Percentiles rank a stretch among this genome's conserved stretches.
Evolutionary conservation across 768 basidiomycete species (phyloP).

Genomic region (Collybiopsis confluens): DNA sequence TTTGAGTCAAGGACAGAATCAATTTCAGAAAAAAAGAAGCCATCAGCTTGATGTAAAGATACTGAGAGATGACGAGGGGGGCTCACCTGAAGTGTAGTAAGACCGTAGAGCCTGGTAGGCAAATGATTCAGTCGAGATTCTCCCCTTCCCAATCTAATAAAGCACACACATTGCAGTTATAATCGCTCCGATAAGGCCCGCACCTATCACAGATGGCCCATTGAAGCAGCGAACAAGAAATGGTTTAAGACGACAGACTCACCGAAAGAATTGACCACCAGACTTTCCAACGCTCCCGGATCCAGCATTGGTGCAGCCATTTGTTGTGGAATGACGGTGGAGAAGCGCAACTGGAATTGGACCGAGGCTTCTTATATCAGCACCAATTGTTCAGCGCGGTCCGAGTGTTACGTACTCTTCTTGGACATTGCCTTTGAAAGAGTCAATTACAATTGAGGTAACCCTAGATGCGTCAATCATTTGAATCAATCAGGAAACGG

Average conservation of each 20-base stretch:
- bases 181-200: neutral
- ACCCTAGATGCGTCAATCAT: too few relatives aligned
- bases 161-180: neutral
- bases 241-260: neutral
- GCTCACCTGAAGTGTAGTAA: neutral
- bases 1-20: neutral
- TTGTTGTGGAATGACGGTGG: too few relatives aligned
- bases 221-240: neutral
- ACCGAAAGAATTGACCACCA: conserved; percentile 1
- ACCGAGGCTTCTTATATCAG: too few relatives aligned
- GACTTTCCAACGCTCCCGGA: neutral
- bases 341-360: too few relatives aligned
- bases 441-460: too few relatives aligned
- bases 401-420: too few relatives aligned
- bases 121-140: neutral
- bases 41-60: neutral
- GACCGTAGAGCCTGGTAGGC: neutral
- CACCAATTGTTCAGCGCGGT: too few relatives aligned
- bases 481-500: too few relatives aligned
- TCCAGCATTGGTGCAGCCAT: too few relatives aligned
- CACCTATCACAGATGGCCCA: neutral
- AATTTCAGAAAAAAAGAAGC: neutral
- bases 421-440: too few relatives aligned
- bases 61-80: neutral
- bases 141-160: neutral